Evolutionary conservation across 2,329 filamentous ascomycete species (phyloP), one percentile per base, ranked within the genome.

Genomic region (Annulohypoxylon truncatum): DNA sequence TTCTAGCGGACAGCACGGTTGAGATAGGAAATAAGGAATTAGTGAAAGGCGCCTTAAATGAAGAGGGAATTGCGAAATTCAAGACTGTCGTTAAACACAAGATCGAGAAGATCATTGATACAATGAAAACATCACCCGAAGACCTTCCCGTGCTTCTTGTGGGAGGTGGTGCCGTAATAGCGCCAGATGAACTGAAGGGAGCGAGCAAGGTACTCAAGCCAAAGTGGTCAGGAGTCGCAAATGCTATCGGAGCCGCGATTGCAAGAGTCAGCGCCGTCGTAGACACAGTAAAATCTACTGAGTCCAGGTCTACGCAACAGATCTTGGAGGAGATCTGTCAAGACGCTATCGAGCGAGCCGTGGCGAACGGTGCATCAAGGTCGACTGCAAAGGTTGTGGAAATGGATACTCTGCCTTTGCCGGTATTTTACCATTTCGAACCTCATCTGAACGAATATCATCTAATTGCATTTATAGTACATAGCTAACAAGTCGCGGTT

Each of bases 161-260:
- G 0, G 89, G 89, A 6, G 89, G 89, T 0, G 89, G 89, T 3
- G 86, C 87, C 0, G 79, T 90, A 8, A 82, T 90, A 44, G 84
- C 85, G 0, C 87, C 87, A 0, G 79, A 85, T 33, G 75, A 81
- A n/a, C 78, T 90, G 0, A 77, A 79, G 29, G 87, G 87, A 1
- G 87, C 87, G 7, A 86, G 84, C 64, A 79, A 77, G 29, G 84
- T 90, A 1, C 75, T 88, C 46, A 87, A 85, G 67, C 87, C 87
- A 0, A 77, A 82, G 40, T 88, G 82, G 79, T 84, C 86, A 1
- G 83, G 82, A 2, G 86, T 90, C 1, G 88, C 89, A 7, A 90
- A 90, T 71, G 88, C 88, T 0, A 87, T 90, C 8, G 88, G 88
- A 1, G 88, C 88, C 7, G 88, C 88, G 0, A 88, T 87, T 61